These are phyloP conservation scores for Aleurites moluccanus DNA, from an alignment of 441 rosid genomes.

Conservation along the genomic window DNA sequence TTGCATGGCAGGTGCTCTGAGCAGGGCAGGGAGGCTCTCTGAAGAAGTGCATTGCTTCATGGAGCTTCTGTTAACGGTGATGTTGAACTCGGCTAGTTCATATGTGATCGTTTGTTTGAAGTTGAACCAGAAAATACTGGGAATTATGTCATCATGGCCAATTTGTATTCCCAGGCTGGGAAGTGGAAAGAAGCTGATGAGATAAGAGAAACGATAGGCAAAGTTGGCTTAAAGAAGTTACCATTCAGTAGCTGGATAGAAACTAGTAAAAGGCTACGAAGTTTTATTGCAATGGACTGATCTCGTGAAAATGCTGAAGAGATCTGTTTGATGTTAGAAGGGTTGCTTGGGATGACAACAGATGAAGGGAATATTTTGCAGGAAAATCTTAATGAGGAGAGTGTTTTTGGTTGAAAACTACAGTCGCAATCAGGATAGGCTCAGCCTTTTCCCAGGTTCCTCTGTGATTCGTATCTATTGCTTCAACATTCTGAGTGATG, in stretches of 20 bases:
- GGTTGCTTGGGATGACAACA: conserved; percentile 46
- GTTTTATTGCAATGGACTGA: conserved; percentile 44
- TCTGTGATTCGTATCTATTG: not conserved
- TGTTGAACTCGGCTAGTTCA: conserved; percentile 60
- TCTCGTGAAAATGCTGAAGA: conserved; percentile 44
- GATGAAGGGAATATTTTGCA: conserved; percentile 37
- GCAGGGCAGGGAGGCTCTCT: conserved; percentile 69
- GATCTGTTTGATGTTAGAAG: conserved; percentile 39
- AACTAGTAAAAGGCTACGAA: conserved; percentile 39
- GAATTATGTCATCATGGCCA: conserved; percentile 74
- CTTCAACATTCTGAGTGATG: not conserved
- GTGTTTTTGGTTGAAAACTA: conserved; percentile 21
- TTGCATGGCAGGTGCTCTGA: conserved; percentile 70
- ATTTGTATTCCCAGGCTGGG: conserved; percentile 72
- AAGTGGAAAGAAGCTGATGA: conserved; percentile 79
- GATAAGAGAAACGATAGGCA: conserved; percentile 56
- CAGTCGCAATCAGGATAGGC: not conserved
- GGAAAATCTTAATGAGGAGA: conserved; percentile 35
- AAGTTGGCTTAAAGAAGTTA: conserved; percentile 62
- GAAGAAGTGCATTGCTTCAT: conserved; percentile 79
- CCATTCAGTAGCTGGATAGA: conserved; percentile 80
- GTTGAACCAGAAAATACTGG: conserved; percentile 80
- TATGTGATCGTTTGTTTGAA: conserved; percentile 58
- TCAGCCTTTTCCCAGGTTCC: not conserved
- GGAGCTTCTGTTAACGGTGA: conserved; percentile 74